A percentile compares a stretch with the other conserved stretches of the same genome.
These are phyloP conservation scores for Senecio squalidus DNA, from an alignment of 140 eudicot genomes.

Conservation along the genomic window DNA sequence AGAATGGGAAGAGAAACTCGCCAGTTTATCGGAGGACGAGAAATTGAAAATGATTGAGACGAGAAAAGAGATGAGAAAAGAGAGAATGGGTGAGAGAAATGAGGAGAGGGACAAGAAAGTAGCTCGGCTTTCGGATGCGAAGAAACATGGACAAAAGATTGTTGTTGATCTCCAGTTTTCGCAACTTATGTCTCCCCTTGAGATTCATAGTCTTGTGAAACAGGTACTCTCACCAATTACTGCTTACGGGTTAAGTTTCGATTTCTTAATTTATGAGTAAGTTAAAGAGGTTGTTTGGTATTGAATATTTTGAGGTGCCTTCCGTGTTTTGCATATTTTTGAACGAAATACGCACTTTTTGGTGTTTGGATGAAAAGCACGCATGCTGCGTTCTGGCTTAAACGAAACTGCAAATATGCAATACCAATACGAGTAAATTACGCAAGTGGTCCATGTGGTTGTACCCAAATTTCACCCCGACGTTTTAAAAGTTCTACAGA, in stretches of 20 bases:
- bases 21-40: slow-evolving; percentile 60
- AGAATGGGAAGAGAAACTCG: slow-evolving; percentile 79
- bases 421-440: too few relatives aligned
- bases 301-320: not conserved
- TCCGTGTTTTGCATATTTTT: too few relatives aligned
- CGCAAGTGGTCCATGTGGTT: too few relatives aligned
- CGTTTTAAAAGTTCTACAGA: too few relatives aligned
- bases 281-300: not conserved
- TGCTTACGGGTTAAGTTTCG: not conserved
- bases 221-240: slow-evolving; percentile 41
- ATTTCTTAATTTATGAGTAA: not conserved
- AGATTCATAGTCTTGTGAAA: slow-evolving; percentile 74
- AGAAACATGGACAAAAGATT: slow-evolving; percentile 51
- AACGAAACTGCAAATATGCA: too few relatives aligned
- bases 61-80: slow-evolving; percentile 55
- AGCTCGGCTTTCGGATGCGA: slow-evolving; percentile 44
- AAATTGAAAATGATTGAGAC: slow-evolving; percentile 48
- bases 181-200: slow-evolving; percentile 60
- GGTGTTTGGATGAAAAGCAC: too few relatives aligned
- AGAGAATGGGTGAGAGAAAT: slow-evolving; percentile 61
- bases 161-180: slow-evolving; percentile 76
- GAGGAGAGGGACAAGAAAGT: slow-evolving; percentile 60
- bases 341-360: too few relatives aligned
- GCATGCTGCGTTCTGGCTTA: too few relatives aligned
- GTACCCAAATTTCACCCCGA: too few relatives aligned